Base-by-base conservation (phyloP, 2,329 filamentous ascomycete species). In the Fusarium devonianum region DNA sequence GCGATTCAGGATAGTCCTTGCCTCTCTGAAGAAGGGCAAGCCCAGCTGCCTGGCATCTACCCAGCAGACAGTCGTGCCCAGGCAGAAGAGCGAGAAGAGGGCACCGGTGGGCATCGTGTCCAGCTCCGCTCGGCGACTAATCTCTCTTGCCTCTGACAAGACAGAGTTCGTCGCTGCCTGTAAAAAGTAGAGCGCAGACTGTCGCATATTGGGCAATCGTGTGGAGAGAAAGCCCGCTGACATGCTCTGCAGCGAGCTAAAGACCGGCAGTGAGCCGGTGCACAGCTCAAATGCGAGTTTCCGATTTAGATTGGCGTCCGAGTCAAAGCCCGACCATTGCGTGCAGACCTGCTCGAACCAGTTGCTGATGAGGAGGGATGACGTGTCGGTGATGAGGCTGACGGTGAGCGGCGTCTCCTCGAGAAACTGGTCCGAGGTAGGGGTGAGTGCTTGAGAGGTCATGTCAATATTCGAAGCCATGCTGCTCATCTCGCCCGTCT, bases 321-420 rank as follows among this genome's bases (percentile, higher is more conserved):
- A 75, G 49, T 75, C 73, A 21, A 72, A 73, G 5, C 69, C 71
- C 1, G 73, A 75, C 73, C 73, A 75, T 11, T 69, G 63, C 1
- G 73, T 65, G 28, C 73, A 75, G 6, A 75, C 73, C 11, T 73
- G 66, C 1, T 69, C 65, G 41, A 75, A 75, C 73, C 73, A 75
- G 44, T 66, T 65, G 36, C 58, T 66, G 16, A 75, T 71, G 8
- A 75, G 65, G 1, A 71, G 62, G 0, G 68, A 67, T 1, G 69
- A 67, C 3, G 64, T 65, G 25, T 72, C 67, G 5, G 59, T 66
- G 22, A 65, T 58, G 11, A 65, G 63, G 26, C 49, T 49, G 44
- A 49, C 49, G 41, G 55, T 48, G 33, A 59, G 55, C 4, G 46
- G 56, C 2, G 51, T 57, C 5, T 32, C 40, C 13, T 56, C 47